Conservation (phyloP, 106 monocot species). For the Apostasia shenzhenica region DNA sequence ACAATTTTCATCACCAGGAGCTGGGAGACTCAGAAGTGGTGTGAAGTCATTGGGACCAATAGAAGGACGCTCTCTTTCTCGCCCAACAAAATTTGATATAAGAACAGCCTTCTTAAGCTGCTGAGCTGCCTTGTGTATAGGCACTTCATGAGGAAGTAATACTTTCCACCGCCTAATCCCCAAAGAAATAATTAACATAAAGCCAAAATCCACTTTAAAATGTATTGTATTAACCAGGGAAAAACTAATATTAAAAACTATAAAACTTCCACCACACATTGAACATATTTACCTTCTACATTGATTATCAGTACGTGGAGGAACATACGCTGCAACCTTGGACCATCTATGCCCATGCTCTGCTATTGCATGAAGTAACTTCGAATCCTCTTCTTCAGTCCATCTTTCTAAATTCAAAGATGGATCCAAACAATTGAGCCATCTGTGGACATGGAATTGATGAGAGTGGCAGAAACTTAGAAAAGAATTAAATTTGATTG, state of each 20-base stretch:
- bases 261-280: no score
- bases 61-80: constrained; percentile 67
- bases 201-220: neutral
- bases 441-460: constrained; percentile 35
- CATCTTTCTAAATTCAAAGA: constrained; percentile 59
- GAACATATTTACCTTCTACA: constrained; percentile 60
- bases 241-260: neutral
- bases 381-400: constrained; percentile 87
- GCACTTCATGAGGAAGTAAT: constrained; percentile 62
- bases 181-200: constrained; percentile 2
- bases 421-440: constrained; percentile 95
- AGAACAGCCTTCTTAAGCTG: constrained; percentile 69
- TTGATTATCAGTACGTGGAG: constrained; percentile 83
- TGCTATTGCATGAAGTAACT: constrained; percentile 51
- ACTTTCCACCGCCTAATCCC: constrained; percentile 79
- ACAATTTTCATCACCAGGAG: constrained; percentile 11
- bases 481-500: neutral
- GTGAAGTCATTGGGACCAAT: constrained; percentile 82
- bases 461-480: neutral
- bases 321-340: constrained; percentile 56
- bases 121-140: constrained; percentile 32
- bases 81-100: constrained; percentile 86
- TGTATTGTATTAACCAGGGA: neutral
- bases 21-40: constrained; percentile 13
- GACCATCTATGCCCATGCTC: constrained; percentile 80